Conservation (phyloP, 2,329 filamentous ascomycete species). For the Aschersonia sp. region DNA sequence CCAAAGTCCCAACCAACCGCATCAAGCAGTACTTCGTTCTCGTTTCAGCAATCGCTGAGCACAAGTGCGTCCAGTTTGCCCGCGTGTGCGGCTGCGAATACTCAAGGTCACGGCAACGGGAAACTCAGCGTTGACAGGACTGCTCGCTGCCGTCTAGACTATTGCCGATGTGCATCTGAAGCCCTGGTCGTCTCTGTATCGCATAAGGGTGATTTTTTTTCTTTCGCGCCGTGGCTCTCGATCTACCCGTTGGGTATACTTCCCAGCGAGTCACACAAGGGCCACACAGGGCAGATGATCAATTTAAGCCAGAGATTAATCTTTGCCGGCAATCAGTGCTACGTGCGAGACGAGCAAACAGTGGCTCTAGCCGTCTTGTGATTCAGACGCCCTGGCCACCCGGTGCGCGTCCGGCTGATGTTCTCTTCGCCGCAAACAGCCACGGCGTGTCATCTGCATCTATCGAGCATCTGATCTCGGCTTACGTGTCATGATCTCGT, state of each 20-base stretch:
- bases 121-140: not conserved
- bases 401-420: too few relatives aligned
- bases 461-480: too few relatives aligned
- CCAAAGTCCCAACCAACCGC: not conserved
- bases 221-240: not conserved
- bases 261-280: not conserved
- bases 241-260: not conserved
- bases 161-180: too few relatives aligned
- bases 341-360: not conserved
- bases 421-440: too few relatives aligned
- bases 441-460: too few relatives aligned
- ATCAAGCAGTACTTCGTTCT: not conserved
- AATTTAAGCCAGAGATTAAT: too few relatives aligned
- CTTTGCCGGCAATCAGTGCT: not conserved
- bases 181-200: not conserved
- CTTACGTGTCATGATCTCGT: too few relatives aligned
- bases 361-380: not conserved
- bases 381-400: too few relatives aligned
- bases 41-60: not conserved
- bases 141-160: too few relatives aligned
- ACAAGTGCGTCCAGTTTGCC: not conserved
- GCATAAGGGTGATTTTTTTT: not conserved
- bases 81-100: not conserved
- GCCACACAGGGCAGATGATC: not conserved
- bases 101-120: not conserved